Percentiles rank a stretch among this genome's conserved stretches.
These are phyloP conservation scores for Lagenidium giganteum DNA, from an alignment of 352 stramenopile genomes.

Conservation along the genomic window DNA sequence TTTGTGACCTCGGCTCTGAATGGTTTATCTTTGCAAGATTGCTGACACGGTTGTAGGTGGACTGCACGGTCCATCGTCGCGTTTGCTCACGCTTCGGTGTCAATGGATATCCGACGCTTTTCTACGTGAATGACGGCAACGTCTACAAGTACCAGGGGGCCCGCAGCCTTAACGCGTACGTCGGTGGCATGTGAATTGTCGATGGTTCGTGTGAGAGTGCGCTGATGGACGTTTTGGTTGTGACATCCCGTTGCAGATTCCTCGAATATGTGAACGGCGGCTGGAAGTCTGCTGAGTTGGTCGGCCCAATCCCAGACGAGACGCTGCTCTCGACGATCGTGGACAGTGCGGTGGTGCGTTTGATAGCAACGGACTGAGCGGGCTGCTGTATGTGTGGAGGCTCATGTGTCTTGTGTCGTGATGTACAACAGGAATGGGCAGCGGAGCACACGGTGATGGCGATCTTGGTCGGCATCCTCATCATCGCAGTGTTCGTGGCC, in stretches of 20 bases:
- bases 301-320: slow-evolving; percentile 56
- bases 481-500: slow-evolving; percentile 57
- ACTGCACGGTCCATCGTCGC: slow-evolving; percentile 65
- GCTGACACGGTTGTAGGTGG: slow-evolving; percentile 4
- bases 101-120: slow-evolving; percentile 59
- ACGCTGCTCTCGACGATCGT: slow-evolving; percentile 57
- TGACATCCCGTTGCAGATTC: slow-evolving; percentile 36
- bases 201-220: neutral
- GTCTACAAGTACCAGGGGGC: slow-evolving; percentile 66
- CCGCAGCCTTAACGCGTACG: slow-evolving; percentile 47
- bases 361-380: no score
- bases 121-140: slow-evolving; percentile 55
- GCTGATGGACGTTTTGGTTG: no score
- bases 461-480: slow-evolving; percentile 45
- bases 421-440: slow-evolving; percentile 36
- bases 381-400: no score
- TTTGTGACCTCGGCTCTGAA: neutral
- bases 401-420: neutral
- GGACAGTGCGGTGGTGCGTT: slow-evolving; percentile 41
- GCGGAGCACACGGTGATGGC: slow-evolving; percentile 65
- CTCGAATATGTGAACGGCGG: slow-evolving; percentile 56
- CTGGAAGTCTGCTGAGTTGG: slow-evolving; percentile 42
- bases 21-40: neutral
- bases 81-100: slow-evolving; percentile 74
- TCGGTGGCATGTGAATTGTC: neutral